These are phyloP conservation scores for Dimocarpus longan DNA, from an alignment of 345 rosid genomes.

Conservation along the genomic window DNA sequence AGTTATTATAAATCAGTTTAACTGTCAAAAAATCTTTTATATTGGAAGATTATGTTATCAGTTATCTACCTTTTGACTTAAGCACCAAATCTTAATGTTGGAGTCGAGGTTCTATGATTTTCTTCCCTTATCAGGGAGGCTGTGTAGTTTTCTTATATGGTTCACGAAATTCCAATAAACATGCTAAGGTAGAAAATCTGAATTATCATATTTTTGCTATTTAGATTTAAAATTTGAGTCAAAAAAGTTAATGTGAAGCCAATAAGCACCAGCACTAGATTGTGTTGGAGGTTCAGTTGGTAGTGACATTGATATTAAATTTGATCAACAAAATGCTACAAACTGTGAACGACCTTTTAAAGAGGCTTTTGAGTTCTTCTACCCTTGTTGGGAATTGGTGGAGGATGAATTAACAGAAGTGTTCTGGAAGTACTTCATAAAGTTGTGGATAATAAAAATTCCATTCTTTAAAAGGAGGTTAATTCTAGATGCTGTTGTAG, in stretches of 20 bases:
- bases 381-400: background rate
- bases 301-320: background rate
- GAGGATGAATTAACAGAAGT: background rate
- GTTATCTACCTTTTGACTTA: constrained; percentile 8
- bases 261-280: background rate
- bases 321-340: constrained; percentile 6
- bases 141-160: constrained; percentile 2
- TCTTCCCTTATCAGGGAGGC: background rate
- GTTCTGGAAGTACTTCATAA: background rate
- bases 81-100: background rate
- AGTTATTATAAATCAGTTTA: background rate
- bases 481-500: background rate
- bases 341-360: background rate
- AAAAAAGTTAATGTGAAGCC: background rate
- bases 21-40: background rate
- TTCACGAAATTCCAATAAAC: background rate
- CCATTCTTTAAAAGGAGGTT: background rate
- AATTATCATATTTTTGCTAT: background rate
- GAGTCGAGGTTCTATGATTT: background rate
- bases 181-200: background rate
- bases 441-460: background rate
- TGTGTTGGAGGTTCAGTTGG: background rate
- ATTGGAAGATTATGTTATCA: constrained; percentile 3
- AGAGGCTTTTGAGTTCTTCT: background rate
- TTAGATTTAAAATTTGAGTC: background rate